Conservation (phyloP, 2,329 filamentous ascomycete species). For the Fusarium palustre region DNA sequence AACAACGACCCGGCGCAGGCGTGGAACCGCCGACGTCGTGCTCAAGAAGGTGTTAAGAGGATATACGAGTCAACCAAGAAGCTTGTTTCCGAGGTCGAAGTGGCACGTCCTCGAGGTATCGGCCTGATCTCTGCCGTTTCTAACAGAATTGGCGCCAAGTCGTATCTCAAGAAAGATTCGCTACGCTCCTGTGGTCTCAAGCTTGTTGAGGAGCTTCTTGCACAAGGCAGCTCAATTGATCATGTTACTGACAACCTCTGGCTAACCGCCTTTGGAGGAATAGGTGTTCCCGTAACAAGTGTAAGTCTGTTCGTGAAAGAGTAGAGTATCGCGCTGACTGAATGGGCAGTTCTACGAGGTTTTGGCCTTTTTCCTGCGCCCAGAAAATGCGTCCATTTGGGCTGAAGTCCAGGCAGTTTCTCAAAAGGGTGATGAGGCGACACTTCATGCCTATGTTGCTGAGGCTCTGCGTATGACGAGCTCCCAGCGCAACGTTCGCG, state of each 20-base stretch:
- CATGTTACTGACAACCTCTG: constrained; percentile 53
- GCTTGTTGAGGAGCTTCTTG: constrained; percentile 54
- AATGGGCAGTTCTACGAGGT: constrained; percentile 58
- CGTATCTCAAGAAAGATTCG: constrained; percentile 51
- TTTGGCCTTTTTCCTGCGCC: constrained; percentile 56
- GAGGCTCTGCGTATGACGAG: constrained; percentile 57
- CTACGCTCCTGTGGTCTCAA: constrained; percentile 55
- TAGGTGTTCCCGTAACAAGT: constrained; percentile 54
- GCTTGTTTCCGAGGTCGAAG: constrained; percentile 54
- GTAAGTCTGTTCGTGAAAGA: constrained; percentile 43
- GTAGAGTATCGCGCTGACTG: background rate
- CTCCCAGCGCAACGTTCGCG: constrained; percentile 54
- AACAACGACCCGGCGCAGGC: constrained; percentile 61
- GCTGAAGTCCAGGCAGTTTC: constrained; percentile 56
- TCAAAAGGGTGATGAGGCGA: constrained; percentile 50
- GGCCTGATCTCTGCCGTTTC: constrained; percentile 48
- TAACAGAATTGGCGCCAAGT: constrained; percentile 47
- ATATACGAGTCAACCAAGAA: constrained; percentile 55
- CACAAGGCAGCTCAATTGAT: constrained; percentile 50
- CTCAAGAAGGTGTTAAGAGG: constrained; percentile 54
- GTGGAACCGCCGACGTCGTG: constrained; percentile 59
- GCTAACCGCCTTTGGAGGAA: constrained; percentile 56
- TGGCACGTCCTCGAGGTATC: constrained; percentile 49
- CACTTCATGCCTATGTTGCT: constrained; percentile 53
- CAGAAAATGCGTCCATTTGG: constrained; percentile 57